phyloP scores from a whole-genome alignment of 768 basidiomycete species.

The Mycena filopes region DNA sequence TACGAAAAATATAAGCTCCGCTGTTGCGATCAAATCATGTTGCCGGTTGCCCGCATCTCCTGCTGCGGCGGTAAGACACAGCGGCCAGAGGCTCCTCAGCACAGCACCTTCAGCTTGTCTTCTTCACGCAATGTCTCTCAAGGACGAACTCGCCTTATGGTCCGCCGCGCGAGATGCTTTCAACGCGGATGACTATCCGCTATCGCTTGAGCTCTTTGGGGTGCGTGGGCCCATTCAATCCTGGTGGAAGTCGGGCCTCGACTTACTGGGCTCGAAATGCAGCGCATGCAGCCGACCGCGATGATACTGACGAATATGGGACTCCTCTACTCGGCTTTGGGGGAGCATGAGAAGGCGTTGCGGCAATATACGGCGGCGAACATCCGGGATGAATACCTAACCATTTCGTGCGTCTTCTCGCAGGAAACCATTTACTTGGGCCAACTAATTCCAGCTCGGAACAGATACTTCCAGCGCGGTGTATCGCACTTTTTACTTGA shows the following conservation, averaged over 20 bases:
- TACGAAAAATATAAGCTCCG: too few relatives aligned
- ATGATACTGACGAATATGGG: slow-evolving; percentile 19
- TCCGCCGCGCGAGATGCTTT: slow-evolving; percentile 3
- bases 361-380: slow-evolving; percentile 20
- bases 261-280: too few relatives aligned
- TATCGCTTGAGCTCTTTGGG: not conserved
- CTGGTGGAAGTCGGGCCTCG: not conserved
- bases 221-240: slow-evolving; percentile 1
- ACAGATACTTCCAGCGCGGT: slow-evolving; percentile 26
- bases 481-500: slow-evolving; percentile 24
- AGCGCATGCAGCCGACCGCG: slow-evolving; percentile 13
- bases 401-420: slow-evolving; percentile 11
- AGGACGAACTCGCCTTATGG: slow-evolving; percentile 17
- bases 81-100: too few relatives aligned
- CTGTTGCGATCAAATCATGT: too few relatives aligned
- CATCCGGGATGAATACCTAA: slow-evolving; percentile 13
- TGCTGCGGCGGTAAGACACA: too few relatives aligned
- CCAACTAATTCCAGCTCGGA: too few relatives aligned
- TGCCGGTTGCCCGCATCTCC: too few relatives aligned
- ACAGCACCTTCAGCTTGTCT: not conserved
- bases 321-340: slow-evolving; percentile 17
- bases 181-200: not conserved
- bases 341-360: slow-evolving; percentile 25
- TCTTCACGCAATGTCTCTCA: slow-evolving; percentile 14
- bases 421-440: too few relatives aligned